A percentile compares a stretch with the other conserved stretches of the same genome.
Evolutionary conservation across 352 stramenopile genomes (phyloP).

Genomic region (Pythium pyrilobum): DNA sequence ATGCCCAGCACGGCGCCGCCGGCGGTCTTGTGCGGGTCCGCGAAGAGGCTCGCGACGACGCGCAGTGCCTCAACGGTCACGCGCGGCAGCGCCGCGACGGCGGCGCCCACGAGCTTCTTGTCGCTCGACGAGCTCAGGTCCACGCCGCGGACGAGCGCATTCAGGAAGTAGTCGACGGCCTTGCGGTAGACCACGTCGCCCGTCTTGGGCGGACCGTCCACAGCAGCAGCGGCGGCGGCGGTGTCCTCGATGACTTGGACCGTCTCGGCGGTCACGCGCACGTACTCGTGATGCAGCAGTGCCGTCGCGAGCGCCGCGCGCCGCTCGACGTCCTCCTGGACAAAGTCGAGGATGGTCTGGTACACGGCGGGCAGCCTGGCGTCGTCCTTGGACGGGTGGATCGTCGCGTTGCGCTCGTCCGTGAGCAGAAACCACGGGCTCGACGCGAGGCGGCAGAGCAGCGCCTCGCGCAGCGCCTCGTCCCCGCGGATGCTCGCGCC

Average conservation of each 20-base stretch:
- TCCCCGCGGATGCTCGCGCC: constrained; percentile 61
- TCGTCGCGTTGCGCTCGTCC: constrained; percentile 28
- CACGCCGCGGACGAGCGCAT: constrained; percentile 31
- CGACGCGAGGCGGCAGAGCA: constrained; percentile 65
- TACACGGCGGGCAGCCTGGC: constrained; percentile 52
- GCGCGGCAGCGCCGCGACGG: constrained; percentile 51
- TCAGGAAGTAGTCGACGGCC: constrained; percentile 50
- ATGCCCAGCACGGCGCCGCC: constrained; percentile 64
- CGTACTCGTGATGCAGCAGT: constrained; percentile 61
- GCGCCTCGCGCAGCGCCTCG: constrained; percentile 49
- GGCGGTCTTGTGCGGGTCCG: constrained; percentile 26
- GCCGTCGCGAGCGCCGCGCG: constrained; percentile 46
- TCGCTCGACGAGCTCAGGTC: constrained; percentile 54
- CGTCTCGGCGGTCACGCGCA: constrained; percentile 31
- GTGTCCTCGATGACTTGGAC: background rate
- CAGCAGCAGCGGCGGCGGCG: background rate
- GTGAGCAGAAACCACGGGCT: constrained; percentile 54
- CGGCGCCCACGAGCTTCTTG: constrained; percentile 60
- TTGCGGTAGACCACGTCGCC: constrained; percentile 33
- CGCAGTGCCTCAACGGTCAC: constrained; percentile 56
- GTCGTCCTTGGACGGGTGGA: constrained; percentile 10
- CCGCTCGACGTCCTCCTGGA: constrained; percentile 44
- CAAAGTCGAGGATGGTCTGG: constrained; percentile 65
- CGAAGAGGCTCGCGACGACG: constrained; percentile 42
- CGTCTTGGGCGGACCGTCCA: constrained; percentile 1